A percentile compares a stretch with the other conserved stretches of the same genome.
Conservation (phyloP, 345 rosid genomes). For the Cardamine chenopodiifolia region DNA sequence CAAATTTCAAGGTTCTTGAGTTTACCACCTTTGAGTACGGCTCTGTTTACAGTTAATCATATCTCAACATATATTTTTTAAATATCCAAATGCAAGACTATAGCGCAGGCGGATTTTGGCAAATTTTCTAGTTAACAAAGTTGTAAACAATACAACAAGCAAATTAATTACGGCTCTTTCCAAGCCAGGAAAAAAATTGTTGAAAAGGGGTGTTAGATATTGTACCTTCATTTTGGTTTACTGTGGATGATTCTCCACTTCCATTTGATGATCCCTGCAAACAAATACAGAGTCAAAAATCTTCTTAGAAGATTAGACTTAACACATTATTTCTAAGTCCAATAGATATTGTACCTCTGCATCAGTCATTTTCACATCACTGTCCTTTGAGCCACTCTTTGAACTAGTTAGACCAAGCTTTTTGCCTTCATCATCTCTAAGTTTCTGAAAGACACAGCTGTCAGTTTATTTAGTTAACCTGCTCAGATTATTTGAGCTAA, state of each 20-base stretch:
- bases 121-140: neutral
- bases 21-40: neutral
- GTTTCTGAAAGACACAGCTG: conserved; percentile 49
- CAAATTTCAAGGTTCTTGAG: neutral
- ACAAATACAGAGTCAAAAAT: conserved; percentile 9
- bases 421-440: conserved; percentile 88
- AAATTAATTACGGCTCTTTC: conserved; percentile 6
- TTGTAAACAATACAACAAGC: neutral
- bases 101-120: neutral
- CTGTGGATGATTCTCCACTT: conserved; percentile 62
- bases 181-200: neutral
- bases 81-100: neutral
- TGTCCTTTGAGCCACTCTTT: conserved; percentile 54
- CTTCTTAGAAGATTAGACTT: neutral
- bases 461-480: conserved; percentile 9
- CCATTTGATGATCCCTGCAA: conserved; percentile 70
- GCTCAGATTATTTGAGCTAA: neutral
- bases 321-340: neutral
- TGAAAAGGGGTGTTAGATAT: conserved; percentile 10
- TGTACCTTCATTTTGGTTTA: conserved; percentile 64
- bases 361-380: conserved; percentile 74
- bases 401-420: conserved; percentile 75
- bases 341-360: conserved; percentile 60
- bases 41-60: neutral
- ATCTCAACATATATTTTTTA: neutral